Percentiles rank a stretch among this genome's conserved stretches.
Evolutionary conservation across 2,329 filamentous ascomycete species (phyloP).

Genomic region (Purpureocillium lavendulum): DNA sequence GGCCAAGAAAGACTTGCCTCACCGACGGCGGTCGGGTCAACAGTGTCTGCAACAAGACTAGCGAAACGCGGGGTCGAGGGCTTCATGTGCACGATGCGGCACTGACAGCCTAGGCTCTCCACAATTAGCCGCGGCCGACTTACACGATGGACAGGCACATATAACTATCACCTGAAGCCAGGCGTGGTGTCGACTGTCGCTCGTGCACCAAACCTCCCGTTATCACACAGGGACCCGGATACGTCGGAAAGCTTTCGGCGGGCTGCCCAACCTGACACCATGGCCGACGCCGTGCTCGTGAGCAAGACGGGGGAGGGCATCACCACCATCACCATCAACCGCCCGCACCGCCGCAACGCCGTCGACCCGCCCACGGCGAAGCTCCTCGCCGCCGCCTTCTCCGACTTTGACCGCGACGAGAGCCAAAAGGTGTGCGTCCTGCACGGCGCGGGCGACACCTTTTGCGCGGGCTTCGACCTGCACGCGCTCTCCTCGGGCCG

Average conservation of each 20-base stretch:
- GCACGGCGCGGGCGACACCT: conserved; percentile 33
- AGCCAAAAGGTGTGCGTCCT: conserved; percentile 45
- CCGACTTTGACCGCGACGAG: conserved; percentile 38
- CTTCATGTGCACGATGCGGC: not conserved
- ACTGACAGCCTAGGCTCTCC: not conserved
- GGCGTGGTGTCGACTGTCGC: no score
- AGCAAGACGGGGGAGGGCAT: conserved; percentile 29
- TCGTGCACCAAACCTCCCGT: no score
- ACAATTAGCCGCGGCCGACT: not conserved
- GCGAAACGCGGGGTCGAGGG: not conserved
- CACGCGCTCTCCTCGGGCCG: conserved; percentile 24
- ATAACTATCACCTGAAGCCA: no score
- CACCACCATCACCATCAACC: conserved; percentile 46
- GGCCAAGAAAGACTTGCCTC: no score
- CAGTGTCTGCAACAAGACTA: not conserved
- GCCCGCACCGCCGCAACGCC: conserved; percentile 41
- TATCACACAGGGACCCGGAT: no score
- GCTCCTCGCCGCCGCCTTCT: conserved; percentile 37
- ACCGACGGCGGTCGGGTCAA: no score
- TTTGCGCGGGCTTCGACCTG: conserved; percentile 47
- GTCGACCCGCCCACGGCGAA: conserved; percentile 38
- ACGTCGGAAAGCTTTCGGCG: no score
- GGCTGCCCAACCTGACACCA: no score
- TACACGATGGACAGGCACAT: no score
- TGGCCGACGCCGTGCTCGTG: conserved; percentile 7